These are phyloP conservation scores for Xanthoparmelia taractica DNA, from an alignment of 495 filamentous ascomycete species.

Conservation along the genomic window DNA sequence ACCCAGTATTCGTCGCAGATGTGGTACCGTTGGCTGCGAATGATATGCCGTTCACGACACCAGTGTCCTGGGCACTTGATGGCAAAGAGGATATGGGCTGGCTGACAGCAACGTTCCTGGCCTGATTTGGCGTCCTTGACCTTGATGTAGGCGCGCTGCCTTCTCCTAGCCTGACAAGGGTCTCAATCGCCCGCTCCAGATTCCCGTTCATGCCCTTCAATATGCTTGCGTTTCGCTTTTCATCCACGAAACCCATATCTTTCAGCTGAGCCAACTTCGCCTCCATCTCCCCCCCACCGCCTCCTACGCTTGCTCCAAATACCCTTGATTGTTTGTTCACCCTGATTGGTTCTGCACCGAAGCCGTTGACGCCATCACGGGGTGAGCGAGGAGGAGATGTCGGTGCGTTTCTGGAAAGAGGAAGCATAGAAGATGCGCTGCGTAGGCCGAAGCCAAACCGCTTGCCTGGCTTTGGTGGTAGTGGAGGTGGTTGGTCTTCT, in stretches of 20 bases:
- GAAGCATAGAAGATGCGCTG: constrained; percentile 63
- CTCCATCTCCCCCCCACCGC: constrained; percentile 51
- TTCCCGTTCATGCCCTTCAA: constrained; percentile 75
- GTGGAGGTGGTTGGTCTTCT: constrained; percentile 58
- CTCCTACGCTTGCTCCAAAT: constrained; percentile 59
- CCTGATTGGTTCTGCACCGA: constrained; percentile 26
- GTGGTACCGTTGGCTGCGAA: constrained; percentile 9
- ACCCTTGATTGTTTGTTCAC: constrained; percentile 54
- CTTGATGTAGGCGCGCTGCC: constrained; percentile 40
- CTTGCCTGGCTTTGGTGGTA: constrained; percentile 74
- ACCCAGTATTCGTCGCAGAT: constrained; percentile 3
- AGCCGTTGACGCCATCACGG: constrained; percentile 19
- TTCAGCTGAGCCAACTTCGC: constrained; percentile 66
- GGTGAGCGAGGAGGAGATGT: constrained; percentile 33
- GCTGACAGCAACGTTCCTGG: constrained; percentile 21
- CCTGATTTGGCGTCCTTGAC: constrained; percentile 32
- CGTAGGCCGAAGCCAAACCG: constrained; percentile 66
- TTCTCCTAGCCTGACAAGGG: constrained; percentile 72
- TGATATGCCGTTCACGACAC: constrained; percentile 16
- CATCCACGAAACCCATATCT: constrained; percentile 90
- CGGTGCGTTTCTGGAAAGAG: constrained; percentile 34
- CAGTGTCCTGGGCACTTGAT: constrained; percentile 10
- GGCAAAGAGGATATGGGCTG: constrained; percentile 17
- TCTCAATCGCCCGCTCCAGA: constrained; percentile 74
- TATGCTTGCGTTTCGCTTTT: constrained; percentile 68